phyloP scores from a whole-genome alignment of 371 early-diverging fungal species.

The Apophysomyces variabilis region DNA sequence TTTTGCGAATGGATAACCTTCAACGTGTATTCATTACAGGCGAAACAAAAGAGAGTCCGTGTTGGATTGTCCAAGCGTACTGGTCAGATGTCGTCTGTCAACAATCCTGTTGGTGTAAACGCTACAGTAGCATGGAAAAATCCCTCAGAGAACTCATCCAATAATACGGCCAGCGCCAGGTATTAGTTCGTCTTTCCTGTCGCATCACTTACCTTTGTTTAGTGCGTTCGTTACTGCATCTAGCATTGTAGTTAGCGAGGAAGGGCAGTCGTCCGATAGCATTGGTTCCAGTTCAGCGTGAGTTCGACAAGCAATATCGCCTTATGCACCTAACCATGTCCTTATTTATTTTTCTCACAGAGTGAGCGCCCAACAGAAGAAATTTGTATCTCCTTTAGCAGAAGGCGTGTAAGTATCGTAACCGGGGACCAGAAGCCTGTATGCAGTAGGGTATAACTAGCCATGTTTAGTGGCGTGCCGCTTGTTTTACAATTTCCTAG shows the following conservation, averaged over 20 bases:
- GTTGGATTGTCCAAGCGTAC: conserved; percentile 40
- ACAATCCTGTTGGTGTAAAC: too few species aligned
- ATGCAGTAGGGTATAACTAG: too few species aligned
- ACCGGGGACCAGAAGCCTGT: neutral
- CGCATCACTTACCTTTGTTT: too few species aligned
- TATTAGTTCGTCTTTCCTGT: too few species aligned
- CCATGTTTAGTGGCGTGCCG: conserved; percentile 14
- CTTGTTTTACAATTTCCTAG: conserved; percentile 23
- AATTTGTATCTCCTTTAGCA: conserved; percentile 9
- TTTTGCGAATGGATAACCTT: neutral
- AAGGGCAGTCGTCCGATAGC: neutral
- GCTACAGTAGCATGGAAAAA: neutral
- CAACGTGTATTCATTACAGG: neutral
- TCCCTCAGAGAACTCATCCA: neutral
- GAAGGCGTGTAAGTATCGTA: conserved; percentile 22
- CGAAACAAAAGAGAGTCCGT: conserved; percentile 24
- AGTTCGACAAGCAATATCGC: too few species aligned
- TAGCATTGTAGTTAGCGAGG: too few species aligned
- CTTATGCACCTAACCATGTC: too few species aligned
- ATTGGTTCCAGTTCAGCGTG: neutral
- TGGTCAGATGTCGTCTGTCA: neutral
- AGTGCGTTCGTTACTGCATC: too few species aligned
- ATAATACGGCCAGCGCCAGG: neutral
- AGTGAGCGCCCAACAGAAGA: neutral
- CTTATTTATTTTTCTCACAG: too few species aligned